Percentiles rank a stretch among this genome's conserved stretches.
Conservation (phyloP, 768 basidiomycete species). For the Polyporus arcularius region DNA sequence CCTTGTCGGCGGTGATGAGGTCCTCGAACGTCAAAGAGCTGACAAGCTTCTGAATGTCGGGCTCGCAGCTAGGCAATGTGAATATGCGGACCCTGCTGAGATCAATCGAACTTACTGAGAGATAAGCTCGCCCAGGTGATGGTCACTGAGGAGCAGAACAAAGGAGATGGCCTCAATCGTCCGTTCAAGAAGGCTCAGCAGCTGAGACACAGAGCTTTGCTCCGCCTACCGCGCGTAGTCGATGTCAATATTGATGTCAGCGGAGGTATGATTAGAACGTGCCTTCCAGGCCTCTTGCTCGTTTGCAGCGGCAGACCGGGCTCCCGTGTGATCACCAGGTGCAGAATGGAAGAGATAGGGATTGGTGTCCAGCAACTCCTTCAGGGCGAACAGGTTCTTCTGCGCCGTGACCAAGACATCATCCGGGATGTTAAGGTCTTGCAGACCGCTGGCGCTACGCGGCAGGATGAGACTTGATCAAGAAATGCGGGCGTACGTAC, state of each 20-base stretch:
- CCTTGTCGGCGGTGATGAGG: slow-evolving; percentile 81
- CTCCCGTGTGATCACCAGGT: slow-evolving; percentile 65
- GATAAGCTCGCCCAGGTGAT: slow-evolving; percentile 83
- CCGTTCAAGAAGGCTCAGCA: slow-evolving; percentile 73
- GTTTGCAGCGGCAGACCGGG: slow-evolving; percentile 53
- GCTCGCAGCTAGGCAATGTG: slow-evolving; percentile 59
- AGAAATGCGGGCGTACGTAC: slow-evolving; percentile 21
- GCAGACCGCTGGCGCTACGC: slow-evolving; percentile 43
- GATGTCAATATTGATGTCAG: background rate
- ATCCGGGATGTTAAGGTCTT: slow-evolving; percentile 67
- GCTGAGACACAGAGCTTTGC: slow-evolving; percentile 76
- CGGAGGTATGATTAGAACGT: slow-evolving; percentile 13
- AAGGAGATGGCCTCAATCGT: slow-evolving; percentile 96
- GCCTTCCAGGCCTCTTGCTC: slow-evolving; percentile 94
- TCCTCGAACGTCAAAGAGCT: slow-evolving; percentile 79
- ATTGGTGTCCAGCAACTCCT: slow-evolving; percentile 77
- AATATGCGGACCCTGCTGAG: slow-evolving; percentile 7
- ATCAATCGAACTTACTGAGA: slow-evolving; percentile 55
- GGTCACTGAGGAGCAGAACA: slow-evolving; percentile 88
- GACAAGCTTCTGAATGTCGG: slow-evolving; percentile 69
- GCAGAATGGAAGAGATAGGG: slow-evolving; percentile 83
- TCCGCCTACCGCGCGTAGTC: slow-evolving; percentile 55
- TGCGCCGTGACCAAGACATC: slow-evolving; percentile 67
- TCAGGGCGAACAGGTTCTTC: slow-evolving; percentile 75
- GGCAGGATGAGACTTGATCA: background rate